These are phyloP conservation scores for Pseudoperonospora humuli DNA, from an alignment of 352 stramenopile species.

Conservation along the genomic window DNA sequence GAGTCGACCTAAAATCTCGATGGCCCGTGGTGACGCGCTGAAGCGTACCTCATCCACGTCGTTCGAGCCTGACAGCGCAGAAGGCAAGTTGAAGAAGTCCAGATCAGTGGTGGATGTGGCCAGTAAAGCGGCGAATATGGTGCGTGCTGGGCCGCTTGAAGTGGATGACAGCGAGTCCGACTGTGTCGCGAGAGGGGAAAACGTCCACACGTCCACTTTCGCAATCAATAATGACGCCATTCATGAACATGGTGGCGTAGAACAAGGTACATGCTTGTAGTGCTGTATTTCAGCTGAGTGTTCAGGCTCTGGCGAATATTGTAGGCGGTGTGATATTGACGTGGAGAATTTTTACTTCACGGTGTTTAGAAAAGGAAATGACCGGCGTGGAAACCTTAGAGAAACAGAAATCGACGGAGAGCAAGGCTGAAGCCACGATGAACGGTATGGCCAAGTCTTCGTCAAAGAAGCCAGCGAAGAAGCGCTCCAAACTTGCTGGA, in stretches of 20 bases:
- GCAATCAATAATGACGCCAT: not conserved
- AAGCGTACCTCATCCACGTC: slow-evolving; percentile 18
- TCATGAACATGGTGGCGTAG: not conserved
- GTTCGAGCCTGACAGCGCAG: slow-evolving; percentile 9
- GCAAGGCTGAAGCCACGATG: not conserved
- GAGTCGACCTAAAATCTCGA: slow-evolving; percentile 17
- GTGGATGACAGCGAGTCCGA: slow-evolving; percentile 4
- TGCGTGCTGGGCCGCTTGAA: slow-evolving; percentile 9
- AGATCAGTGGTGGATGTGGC: slow-evolving; percentile 2
- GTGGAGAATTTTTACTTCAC: slow-evolving; percentile 18
- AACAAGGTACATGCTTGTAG: slow-evolving; percentile 7
- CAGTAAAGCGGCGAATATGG: not conserved
- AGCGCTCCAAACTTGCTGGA: slow-evolving; percentile 20
- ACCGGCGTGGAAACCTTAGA: slow-evolving; percentile 1
- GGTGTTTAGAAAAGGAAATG: slow-evolving; percentile 17
- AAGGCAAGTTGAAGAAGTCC: slow-evolving; percentile 17
- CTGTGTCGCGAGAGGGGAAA: slow-evolving; percentile 12
- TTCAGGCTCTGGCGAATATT: slow-evolving; percentile 6
- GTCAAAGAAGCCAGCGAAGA: slow-evolving; percentile 17
- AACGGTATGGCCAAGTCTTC: not conserved
- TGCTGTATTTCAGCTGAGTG: not conserved
- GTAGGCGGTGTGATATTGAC: slow-evolving; percentile 1
- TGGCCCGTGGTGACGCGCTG: slow-evolving; percentile 15
- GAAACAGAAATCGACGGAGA: not conserved
- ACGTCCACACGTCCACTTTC: slow-evolving; percentile 1